Base-by-base conservation (phyloP, 371 early-diverging fungal genomes). In the Mortierella sp. region DNA sequence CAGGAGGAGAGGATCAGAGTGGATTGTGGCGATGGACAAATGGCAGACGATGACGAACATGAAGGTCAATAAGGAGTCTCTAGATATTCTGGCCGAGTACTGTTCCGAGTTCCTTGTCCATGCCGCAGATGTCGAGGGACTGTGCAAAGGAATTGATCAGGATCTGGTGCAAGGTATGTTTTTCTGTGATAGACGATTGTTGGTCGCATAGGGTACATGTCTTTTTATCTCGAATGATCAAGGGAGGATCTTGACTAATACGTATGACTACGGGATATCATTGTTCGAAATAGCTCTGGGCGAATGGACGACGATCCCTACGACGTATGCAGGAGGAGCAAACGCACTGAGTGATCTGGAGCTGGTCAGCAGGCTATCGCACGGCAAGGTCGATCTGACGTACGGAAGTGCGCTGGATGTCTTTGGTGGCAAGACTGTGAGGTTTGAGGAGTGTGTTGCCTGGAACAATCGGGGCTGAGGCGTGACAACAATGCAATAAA, bases 61-160 rank as follows among this genome's bases (percentile, higher is more conserved):
- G 89, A 85, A 84, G 49, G 90, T 98, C 27, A 88, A 84, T 65
- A 72, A 88, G 79, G 92, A 84, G 30, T 80, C 88, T 0, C 65
- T 94, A 50, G 72, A 73, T 24, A 55, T 86, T 79, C 68, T 96
- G 53, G 84, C 93, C 6, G 56, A 85, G 53, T 89, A 93, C 68
- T 96, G 97, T 90, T 88, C 94, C 62, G 99, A 99, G 82, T 95
- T 99, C 66, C 79, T 99, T 46, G 89, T 99, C 27, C 99, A 99
- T 80, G 99, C 99, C 1, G 97, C 98, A 4, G 97, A 99, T 81
- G 98, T 99, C 21, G 99, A 99, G 79, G 99, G 99, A 6, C 81
- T 97, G 43, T 96, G 96, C 79, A 84, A 90, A 37, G 99, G 99
- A 4, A 94, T 99, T 60, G 99, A 99, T 69, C 80, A 87, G 60